Conservation (phyloP, 2,329 filamentous ascomycete species). For the Aspergillus pseudoglaucus region DNA sequence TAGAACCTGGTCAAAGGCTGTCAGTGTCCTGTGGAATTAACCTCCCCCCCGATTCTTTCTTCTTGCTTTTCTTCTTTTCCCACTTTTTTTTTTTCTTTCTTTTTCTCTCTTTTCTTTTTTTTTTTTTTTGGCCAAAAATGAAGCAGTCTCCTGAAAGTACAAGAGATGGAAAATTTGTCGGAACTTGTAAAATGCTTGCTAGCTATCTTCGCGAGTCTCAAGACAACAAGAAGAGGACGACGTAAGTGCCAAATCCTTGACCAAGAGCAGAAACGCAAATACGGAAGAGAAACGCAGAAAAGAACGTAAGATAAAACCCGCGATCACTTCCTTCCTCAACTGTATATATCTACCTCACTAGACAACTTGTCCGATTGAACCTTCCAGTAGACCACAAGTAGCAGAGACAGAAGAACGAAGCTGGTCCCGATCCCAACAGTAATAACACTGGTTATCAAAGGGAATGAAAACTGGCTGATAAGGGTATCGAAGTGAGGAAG, state of each 20-base stretch:
- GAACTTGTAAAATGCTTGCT: slow-evolving; percentile 41
- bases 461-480: background rate
- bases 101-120: slow-evolving; percentile 5
- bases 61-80: slow-evolving; percentile 11
- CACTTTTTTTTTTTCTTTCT: slow-evolving; percentile 7
- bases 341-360: slow-evolving; percentile 19
- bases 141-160: slow-evolving; percentile 22
- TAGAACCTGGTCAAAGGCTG: background rate
- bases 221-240: slow-evolving; percentile 33
- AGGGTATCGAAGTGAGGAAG: background rate
- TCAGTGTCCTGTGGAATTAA: slow-evolving; percentile 1
- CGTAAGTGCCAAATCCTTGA: slow-evolving; percentile 20
- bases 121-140: slow-evolving; percentile 19
- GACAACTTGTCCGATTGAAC: slow-evolving; percentile 14
- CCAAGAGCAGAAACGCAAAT: slow-evolving; percentile 17
- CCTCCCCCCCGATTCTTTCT: slow-evolving; percentile 10
- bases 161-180: slow-evolving; percentile 32
- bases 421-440: background rate
- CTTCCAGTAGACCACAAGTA: slow-evolving; percentile 14
- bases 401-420: slow-evolving; percentile 8
- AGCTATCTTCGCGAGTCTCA: slow-evolving; percentile 38
- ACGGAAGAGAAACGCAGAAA: background rate
- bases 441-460: background rate
- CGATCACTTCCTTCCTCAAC: slow-evolving; percentile 17
- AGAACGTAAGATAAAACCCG: slow-evolving; percentile 9